Base-by-base conservation (phyloP, 768 basidiomycete genomes). In the Kwoniella sp. region DNA sequence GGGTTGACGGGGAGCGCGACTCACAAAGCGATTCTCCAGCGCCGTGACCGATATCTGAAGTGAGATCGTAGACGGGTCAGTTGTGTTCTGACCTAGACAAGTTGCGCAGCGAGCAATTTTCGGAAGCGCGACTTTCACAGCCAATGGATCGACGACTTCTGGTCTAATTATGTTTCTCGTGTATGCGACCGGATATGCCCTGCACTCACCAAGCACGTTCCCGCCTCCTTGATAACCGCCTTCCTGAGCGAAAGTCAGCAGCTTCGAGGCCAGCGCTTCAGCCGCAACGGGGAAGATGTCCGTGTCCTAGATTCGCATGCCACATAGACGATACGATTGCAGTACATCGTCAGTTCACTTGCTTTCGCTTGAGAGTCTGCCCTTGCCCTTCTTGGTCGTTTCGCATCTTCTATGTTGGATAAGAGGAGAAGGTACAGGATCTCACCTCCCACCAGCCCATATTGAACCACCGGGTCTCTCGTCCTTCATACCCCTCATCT, bases 401-500 rank as follows among this genome's bases (percentile, higher is more conserved):
- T n/a, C n/a, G n/a, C n/a, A 45, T 45, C 12, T 11, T n/a, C n/a
- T 11, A 45, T 45, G 26, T n/a, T n/a, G n/a, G n/a, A n/a, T n/a
- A n/a, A 59, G 26, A 59, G 12, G 58, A 30, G 8, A 30, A 28
- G 28, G 22, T 57, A 41, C n/a, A n/a, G n/a, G n/a, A n/a, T n/a
- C 72, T 54, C 38, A 72, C 75, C 54, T 72, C 69, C 75, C 75
- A 77, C 37, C 63, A 74, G 8, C 75, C 75, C 69, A 77, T 72
- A 60, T 77, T 77, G 47, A 61, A 58, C 75, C 75, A 77, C 61
- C 48, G 50, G 4, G 58, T 66, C n/a, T 52, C 34, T 9, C 63
- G 51, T 17, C 51, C 51, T 22, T 38, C 30, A 45, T 64, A 55
- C 26, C 31, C 56, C 55, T 26, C 54, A 11, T 41, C 53, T 52